Base-by-base conservation (phyloP, 2,329 filamentous ascomycete genomes). In the Paraphaeosphaeria sporulosa region DNA sequence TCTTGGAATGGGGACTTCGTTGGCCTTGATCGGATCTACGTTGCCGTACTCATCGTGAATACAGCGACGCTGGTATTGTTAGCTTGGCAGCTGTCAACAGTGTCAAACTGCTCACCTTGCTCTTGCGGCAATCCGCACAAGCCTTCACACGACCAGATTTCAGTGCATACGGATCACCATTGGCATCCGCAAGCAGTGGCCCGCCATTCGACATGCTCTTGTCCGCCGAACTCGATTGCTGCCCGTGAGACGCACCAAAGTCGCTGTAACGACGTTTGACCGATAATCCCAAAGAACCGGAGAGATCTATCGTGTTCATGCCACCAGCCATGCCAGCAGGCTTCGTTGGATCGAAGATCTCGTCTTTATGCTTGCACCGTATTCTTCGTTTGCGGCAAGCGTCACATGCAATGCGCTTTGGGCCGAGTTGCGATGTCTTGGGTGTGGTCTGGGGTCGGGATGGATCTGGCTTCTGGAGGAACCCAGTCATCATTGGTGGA, bases 1-100 rank as follows among this genome's bases (percentile, higher is more conserved):
- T 62, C 87, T 82, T 43, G 87, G 86, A 43, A 88, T 84, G 2
- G 86, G 85, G 25, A 84, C 80, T 69, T 89, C 87, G 53, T 85
- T 84, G 2, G 86, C 85, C 70, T 89, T 89, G 67, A 87, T 75
- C 1, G 87, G 87, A 72, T 90, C 87, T 27, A 89, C 83, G 58
- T 86, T 84, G 52, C 87, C 87, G 64, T 85, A 83, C 65, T 89
- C 86, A 67, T 89, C 87, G 69, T 90, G 87, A 51, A 89, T 87
- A 69, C 87, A 90, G 69, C 87, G 86, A 60, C 87, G 86, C 87
- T 89, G 58, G 23, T 46, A 70, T 71, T 40, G 67, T 73, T 66
- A 76, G 68, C 40, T 46, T 38, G 25, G 43, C n/a, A 30, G 21
- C 2, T 38, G 17, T 25, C 12, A 9, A 40, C 19, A 40, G 55